Evolutionary conservation across 2,329 filamentous ascomycete species (phyloP), one percentile per base, ranked within the genome.

Genomic region (Zasmidium citrigriseum): DNA sequence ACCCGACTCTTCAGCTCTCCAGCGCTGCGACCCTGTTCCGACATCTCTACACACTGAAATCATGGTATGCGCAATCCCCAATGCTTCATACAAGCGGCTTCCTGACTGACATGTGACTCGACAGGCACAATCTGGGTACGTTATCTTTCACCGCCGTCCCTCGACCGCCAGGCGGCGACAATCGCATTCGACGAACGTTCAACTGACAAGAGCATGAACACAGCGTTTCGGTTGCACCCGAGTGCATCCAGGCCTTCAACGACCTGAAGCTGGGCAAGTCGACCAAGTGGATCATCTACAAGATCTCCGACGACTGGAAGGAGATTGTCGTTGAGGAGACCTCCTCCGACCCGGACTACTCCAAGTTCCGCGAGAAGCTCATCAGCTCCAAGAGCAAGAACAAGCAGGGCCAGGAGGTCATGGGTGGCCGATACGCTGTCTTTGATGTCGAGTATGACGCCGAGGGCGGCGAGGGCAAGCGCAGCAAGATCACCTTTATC

Each of bases 231-330:
- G 86, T 92, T 71, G 79, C 83, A 66, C 83, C 85, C 73, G 89
- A 93, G 60, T 92, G 89, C 84, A 85, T 83, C 69, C 70, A 71
- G 58, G 75, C 76, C 65, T 93, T 88, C 84, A 91, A 93, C 78
- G 88, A 93, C 68, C 84, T 93, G 67, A 93, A 93, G 86, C 86
- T 92, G 69, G 82, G 79, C 78, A 92, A 92, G 81, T 83, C 86
- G 81, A 72, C 75, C 69, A 93, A 91, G 80, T 96, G 85, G 84
- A 89, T 95, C 80, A 86, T 95, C 83, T 93, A 85, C 87, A 91
- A 92, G 84, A 86, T 95, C 75, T 88, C 87, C 66, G 89, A 93
- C 78, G 84, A 92, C 82, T 86, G 87, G 83, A 91, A 88, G 79
- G 78, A 91, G 79, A 91, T 95, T 74, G 87, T 89, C 59, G 86